Evolutionary conservation across 2,329 filamentous ascomycete genomes (phyloP).

Genomic region (Talaromyces sp.): DNA sequence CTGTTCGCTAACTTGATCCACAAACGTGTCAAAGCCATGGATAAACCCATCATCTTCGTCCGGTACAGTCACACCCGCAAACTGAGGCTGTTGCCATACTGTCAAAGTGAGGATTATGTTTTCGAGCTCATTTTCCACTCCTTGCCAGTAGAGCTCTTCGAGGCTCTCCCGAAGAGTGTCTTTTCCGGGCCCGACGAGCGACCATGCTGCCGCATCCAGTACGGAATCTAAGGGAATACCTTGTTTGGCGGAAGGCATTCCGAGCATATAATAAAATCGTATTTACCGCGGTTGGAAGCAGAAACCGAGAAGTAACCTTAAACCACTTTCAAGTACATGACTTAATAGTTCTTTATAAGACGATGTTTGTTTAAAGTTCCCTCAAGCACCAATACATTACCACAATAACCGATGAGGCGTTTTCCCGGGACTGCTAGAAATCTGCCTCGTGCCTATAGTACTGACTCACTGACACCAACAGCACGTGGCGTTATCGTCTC

Average conservation of each 20-base stretch:
- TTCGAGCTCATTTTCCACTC: slow-evolving; percentile 29
- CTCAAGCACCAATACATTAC: too few species aligned
- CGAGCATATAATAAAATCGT: neutral
- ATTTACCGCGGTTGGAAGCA: neutral
- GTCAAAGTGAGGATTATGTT: slow-evolving; percentile 30
- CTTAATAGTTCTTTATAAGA: too few species aligned
- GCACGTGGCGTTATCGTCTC: too few species aligned
- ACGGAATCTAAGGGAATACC: neutral
- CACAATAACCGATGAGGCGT: too few species aligned
- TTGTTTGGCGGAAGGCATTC: neutral
- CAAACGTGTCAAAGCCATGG: slow-evolving; percentile 36
- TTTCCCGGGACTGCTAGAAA: too few species aligned
- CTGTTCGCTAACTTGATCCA: slow-evolving; percentile 31
- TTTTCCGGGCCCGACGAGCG: slow-evolving; percentile 6
- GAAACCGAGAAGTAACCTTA: too few species aligned
- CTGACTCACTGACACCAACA: too few species aligned
- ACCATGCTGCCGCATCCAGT: slow-evolving; percentile 4
- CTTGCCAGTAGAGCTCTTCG: slow-evolving; percentile 33
- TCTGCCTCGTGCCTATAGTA: too few species aligned
- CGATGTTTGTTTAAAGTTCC: too few species aligned
- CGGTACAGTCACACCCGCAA: slow-evolving; percentile 10
- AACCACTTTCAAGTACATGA: too few species aligned
- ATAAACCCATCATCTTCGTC: slow-evolving; percentile 26
- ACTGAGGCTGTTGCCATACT: slow-evolving; percentile 24
- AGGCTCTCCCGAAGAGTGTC: slow-evolving; percentile 19